Evolutionary conservation across 1,139 yeast genomes (phyloP).

Genomic region (Geotrichum klebahnii): DNA sequence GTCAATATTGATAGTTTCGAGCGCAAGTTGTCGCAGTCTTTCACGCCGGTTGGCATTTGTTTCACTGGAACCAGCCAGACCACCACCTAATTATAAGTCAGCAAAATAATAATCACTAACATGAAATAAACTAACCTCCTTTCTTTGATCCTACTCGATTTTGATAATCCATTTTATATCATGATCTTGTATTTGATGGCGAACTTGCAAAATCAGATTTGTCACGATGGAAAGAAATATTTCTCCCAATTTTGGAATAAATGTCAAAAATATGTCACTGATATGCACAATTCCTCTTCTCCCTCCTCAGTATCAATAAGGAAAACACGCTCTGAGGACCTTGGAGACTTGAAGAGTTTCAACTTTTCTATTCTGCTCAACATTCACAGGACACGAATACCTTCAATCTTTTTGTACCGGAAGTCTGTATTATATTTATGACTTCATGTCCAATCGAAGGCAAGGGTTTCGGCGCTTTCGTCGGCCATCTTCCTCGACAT

Average conservation of each 20-base stretch:
- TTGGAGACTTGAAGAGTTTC: no score
- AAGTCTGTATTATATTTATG: not conserved
- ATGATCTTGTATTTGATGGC: conserved; percentile 33
- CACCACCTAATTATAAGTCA: conserved; percentile 49
- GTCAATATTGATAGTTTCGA: conserved; percentile 61
- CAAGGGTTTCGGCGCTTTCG: conserved; percentile 11
- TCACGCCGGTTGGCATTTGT: conserved; percentile 62
- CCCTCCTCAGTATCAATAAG: no score
- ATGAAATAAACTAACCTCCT: conserved; percentile 40
- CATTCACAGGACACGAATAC: not conserved
- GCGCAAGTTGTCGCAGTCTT: conserved; percentile 60
- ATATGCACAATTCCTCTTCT: no score
- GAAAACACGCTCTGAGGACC: no score
- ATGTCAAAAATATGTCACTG: not conserved
- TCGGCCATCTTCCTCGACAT: not conserved
- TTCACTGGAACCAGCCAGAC: conserved; percentile 66
- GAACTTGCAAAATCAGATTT: not conserved
- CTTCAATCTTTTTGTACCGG: not conserved
- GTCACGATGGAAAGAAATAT: not conserved
- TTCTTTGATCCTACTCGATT: conserved; percentile 56
- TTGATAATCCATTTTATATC: conserved; percentile 61
- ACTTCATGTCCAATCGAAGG: conserved; percentile 6
- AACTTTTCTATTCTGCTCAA: no score
- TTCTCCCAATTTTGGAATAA: not conserved
- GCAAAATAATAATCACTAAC: not conserved